Base-by-base conservation (phyloP, 2,329 filamentous ascomycete genomes). In the Colletotrichum kahawae region DNA sequence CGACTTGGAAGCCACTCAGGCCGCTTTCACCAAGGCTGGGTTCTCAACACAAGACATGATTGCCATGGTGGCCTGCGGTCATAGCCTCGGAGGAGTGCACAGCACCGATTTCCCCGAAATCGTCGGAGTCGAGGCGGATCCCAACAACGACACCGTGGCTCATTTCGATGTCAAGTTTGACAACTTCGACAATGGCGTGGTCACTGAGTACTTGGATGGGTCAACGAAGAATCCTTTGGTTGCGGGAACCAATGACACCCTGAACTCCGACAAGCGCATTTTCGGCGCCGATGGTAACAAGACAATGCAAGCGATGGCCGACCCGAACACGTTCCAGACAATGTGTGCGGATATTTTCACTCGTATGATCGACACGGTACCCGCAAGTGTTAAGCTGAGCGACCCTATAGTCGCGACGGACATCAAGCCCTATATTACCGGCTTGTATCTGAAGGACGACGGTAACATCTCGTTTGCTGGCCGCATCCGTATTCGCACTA, bases 121-220 rank as follows among this genome's bases (percentile, higher is more conserved):
- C 33, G 71, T 74, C 51, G 69, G 54, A 12, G 78, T 74, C 14
- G 54, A 62, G 51, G 59, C 69, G 7, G 80, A 16, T 79, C 63
- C 72, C 12, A 67, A 38, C 16, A 71, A 75, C 56, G 72, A 79
- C 43, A 78, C 84, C 71, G 82, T 87, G 60, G 84, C 83, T 18
- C 79, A 80, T 66, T 81, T 85, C 38, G 83, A 84, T 16, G 80
- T 80, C 1, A 77, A 79, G 5, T 88, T 88, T 57, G 86, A 89
- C 70, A 85, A 85, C 4, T 88, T 89, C 62, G 87, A 89, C 68
- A 86, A 86, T 48, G 82, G 79, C 1, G 81, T 89, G 60, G 86
- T 85, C 5, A 82, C 82, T 1, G 85, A 88, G 70, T 89, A 86
- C 63, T 65, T 89, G 10, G 80, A 81, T 21, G 84, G 84, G 6